Evolutionary conservation across 805 yeast genomes (phyloP).

Genomic region (Blastobotrys attinorum): DNA sequence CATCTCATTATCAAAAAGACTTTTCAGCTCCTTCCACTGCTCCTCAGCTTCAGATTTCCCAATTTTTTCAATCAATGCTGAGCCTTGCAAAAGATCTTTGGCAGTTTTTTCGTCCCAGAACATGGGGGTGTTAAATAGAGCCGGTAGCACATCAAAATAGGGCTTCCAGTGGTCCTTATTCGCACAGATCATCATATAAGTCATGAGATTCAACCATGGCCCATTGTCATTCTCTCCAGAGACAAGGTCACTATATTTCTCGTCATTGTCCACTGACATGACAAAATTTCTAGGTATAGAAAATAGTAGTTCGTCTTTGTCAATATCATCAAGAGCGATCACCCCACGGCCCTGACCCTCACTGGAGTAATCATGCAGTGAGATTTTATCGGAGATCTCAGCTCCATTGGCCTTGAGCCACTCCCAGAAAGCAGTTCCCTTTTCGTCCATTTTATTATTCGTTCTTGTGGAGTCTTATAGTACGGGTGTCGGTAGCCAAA

Average conservation of each 20-base stretch:
- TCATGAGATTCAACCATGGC: constrained; percentile 75
- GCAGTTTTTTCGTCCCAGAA: constrained; percentile 65
- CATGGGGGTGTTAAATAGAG: constrained; percentile 56
- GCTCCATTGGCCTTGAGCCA: constrained; percentile 15
- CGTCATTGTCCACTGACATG: constrained; percentile 52
- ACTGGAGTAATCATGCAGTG: constrained; percentile 51
- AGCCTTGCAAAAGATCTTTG: constrained; percentile 52
- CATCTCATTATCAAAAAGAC: constrained; percentile 11
- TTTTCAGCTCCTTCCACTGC: constrained; percentile 40
- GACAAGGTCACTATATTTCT: constrained; percentile 21
- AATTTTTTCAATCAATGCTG: constrained; percentile 58
- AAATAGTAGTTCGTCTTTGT: constrained; percentile 56
- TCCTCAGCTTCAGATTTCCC: constrained; percentile 62
- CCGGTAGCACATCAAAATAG: constrained; percentile 69
- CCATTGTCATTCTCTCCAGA: constrained; percentile 16
- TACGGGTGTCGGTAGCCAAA: too few species aligned
- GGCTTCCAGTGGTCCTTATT: constrained; percentile 54
- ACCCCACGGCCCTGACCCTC: constrained; percentile 71
- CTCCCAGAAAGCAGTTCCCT: constrained; percentile 6
- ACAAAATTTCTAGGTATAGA: constrained; percentile 54
- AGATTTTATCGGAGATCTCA: constrained; percentile 47
- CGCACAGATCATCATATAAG: constrained; percentile 58
- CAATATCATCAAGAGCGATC: constrained; percentile 54
- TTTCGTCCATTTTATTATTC: constrained; percentile 9
- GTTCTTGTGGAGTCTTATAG: too few species aligned